A percentile compares a stretch with the other conserved stretches of the same genome.
Conservation (phyloP, 148 eudicot genomes). For the Mesembryanthemum crystallinum region DNA sequence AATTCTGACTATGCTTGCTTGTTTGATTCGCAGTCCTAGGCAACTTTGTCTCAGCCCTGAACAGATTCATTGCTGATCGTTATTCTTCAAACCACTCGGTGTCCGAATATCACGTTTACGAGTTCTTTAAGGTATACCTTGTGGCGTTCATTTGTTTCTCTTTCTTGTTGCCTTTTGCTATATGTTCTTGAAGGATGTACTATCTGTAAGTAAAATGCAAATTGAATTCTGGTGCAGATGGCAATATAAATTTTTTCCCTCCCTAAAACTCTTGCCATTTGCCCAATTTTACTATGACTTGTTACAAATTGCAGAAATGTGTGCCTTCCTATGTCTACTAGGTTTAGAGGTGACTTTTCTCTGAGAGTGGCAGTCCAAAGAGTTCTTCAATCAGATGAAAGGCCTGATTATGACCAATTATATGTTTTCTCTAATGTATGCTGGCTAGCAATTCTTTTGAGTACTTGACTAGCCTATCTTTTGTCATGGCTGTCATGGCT, state of each 20-base stretch:
- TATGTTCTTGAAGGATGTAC: not conserved
- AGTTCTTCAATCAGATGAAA: not conserved
- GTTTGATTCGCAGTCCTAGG: constrained; percentile 67
- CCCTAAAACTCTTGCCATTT: not conserved
- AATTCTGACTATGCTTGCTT: constrained; percentile 20
- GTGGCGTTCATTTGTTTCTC: not conserved
- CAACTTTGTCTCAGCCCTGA: constrained; percentile 76
- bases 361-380: not conserved
- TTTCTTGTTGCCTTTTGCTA: not conserved
- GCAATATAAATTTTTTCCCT: not conserved
- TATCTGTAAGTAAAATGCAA: not conserved
- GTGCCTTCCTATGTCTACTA: not conserved
- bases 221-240: not conserved
- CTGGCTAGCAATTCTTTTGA: too few relatives aligned
- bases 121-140: constrained; percentile 63
- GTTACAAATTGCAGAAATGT: not conserved
- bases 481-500: constrained; percentile 1
- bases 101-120: constrained; percentile 81
- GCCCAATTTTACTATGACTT: not conserved
- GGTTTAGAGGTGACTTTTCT: not conserved
- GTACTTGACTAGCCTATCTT: not conserved
- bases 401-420: not conserved
- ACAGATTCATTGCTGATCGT: constrained; percentile 68
- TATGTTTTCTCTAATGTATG: not conserved
- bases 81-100: constrained; percentile 62